Percentiles rank a stretch among this genome's conserved stretches.
phyloP scores from a whole-genome alignment of 129 eudicot genomes.

The Flaveria linearis region DNA sequence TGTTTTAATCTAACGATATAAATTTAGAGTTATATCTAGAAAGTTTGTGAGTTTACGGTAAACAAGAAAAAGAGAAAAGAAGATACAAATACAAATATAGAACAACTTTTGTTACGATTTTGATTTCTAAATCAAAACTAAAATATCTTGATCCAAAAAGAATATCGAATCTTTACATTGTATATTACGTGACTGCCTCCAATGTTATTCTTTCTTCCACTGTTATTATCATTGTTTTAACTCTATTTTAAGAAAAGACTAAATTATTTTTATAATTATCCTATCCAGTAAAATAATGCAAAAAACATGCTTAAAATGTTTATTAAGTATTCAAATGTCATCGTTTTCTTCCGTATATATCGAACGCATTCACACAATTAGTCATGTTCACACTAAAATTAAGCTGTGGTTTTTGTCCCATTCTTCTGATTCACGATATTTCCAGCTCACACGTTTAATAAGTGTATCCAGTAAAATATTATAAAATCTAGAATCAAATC shows the following conservation, averaged over 20 bases:
- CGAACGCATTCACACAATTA: not conserved
- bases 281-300: not conserved
- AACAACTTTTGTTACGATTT: not conserved
- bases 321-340: not conserved
- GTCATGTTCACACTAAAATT: constrained; percentile 4
- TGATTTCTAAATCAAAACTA: not conserved
- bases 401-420: not conserved
- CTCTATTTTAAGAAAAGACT: too few relatives aligned
- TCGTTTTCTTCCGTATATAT: not conserved
- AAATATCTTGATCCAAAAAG: not conserved
- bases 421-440: not conserved
- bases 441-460: not conserved
- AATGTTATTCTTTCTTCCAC: not conserved
- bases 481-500: not conserved
- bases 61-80: too few relatives aligned
- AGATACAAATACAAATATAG: not conserved
- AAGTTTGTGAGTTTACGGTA: too few relatives aligned
- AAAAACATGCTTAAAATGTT: not conserved
- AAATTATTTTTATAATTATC: too few relatives aligned
- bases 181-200: not conserved
- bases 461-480: not conserved
- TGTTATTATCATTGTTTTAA: too few relatives aligned
- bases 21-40: too few relatives aligned
- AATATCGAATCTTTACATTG: not conserved
- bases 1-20: too few relatives aligned